A percentile compares a stretch with the other conserved stretches of the same genome.
These are phyloP conservation scores for Calonectria pseudoturangicola DNA, from an alignment of 2,329 filamentous ascomycete species.

Conservation along the genomic window DNA sequence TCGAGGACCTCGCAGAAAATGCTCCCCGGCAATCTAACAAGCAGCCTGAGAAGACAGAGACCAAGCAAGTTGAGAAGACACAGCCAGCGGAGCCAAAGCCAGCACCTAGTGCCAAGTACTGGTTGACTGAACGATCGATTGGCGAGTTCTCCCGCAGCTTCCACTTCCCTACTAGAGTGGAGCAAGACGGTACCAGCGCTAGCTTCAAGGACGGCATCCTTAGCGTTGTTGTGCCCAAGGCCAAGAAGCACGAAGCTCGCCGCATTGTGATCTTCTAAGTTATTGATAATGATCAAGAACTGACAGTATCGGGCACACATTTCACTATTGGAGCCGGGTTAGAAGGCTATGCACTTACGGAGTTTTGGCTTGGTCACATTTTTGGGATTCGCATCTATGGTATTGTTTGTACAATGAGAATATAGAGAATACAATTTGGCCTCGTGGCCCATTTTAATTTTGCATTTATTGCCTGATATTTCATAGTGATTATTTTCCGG, in stretches of 20 bases:
- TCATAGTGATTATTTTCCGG: no score
- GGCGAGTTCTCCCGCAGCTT: slow-evolving; percentile 82
- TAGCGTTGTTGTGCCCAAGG: slow-evolving; percentile 79
- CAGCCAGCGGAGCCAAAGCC: slow-evolving; percentile 44
- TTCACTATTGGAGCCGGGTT: not conserved
- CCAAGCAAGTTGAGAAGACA: not conserved
- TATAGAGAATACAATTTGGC: not conserved
- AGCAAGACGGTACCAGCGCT: slow-evolving; percentile 77
- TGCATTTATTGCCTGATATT: not conserved
- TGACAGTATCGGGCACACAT: not conserved
- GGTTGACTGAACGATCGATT: slow-evolving; percentile 79
- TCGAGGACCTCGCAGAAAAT: slow-evolving; percentile 57
- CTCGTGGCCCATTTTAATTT: not conserved
- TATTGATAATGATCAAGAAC: no score
- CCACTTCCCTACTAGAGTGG: slow-evolving; percentile 78
- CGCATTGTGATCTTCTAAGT: slow-evolving; percentile 73
- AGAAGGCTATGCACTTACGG: not conserved
- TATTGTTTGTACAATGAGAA: not conserved
- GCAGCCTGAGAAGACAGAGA: not conserved
- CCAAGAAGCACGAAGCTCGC: slow-evolving; percentile 73
- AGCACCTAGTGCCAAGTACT: slow-evolving; percentile 76
- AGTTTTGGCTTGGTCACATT: not conserved
- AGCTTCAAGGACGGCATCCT: slow-evolving; percentile 80
- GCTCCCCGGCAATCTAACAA: slow-evolving; percentile 50
- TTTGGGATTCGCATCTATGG: not conserved